Evolutionary conservation across 2,329 filamentous ascomycete species (phyloP).

Genomic region (Fusarium albosuccineum): DNA sequence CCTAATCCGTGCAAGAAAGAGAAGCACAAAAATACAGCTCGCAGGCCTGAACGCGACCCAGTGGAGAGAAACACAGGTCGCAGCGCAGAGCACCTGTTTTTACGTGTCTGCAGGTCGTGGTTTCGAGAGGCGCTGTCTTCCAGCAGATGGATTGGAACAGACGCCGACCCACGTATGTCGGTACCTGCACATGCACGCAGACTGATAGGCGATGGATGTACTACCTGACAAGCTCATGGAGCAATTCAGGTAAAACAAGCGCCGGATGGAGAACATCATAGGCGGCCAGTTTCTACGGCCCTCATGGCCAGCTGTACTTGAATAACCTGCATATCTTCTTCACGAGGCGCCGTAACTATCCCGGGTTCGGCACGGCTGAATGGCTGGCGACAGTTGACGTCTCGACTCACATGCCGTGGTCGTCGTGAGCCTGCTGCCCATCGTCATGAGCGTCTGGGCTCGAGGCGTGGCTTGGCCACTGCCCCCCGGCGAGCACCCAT

Average conservation of each 20-base stretch:
- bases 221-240: slow-evolving; percentile 26
- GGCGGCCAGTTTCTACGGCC: slow-evolving; percentile 25
- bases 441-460: slow-evolving; percentile 7
- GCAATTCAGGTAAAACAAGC: slow-evolving; percentile 37
- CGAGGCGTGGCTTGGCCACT: slow-evolving; percentile 10
- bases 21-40: slow-evolving; percentile 5
- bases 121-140: slow-evolving; percentile 45
- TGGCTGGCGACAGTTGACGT: slow-evolving; percentile 15
- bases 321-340: slow-evolving; percentile 11
- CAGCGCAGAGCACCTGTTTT: slow-evolving; percentile 1
- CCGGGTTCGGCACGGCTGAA: slow-evolving; percentile 4
- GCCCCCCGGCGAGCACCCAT: slow-evolving; percentile 25
- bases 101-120: slow-evolving; percentile 37
- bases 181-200: slow-evolving; percentile 12
- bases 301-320: slow-evolving; percentile 19
- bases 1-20: neutral
- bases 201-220: slow-evolving; percentile 23
- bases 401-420: neutral
- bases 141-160: slow-evolving; percentile 30
- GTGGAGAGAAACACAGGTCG: slow-evolving; percentile 28
- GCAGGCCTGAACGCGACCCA: slow-evolving; percentile 25
- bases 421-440: neutral
- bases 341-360: slow-evolving; percentile 9
- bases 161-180: slow-evolving; percentile 18
- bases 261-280: slow-evolving; percentile 29